Base-by-base conservation (phyloP, 148 eudicot genomes). In the Spergularia marina region DNA sequence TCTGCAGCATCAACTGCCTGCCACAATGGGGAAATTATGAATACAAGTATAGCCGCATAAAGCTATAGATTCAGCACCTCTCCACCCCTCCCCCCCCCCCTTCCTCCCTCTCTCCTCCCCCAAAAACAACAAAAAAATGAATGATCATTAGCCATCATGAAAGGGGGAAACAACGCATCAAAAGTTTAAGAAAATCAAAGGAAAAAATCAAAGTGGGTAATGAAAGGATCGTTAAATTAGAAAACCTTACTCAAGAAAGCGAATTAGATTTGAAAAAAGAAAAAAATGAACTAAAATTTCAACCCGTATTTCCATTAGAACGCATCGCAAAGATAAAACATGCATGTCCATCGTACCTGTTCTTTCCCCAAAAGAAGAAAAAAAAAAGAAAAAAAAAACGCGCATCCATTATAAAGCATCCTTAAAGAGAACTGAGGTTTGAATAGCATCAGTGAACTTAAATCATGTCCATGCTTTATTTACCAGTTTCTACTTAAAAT, bases 1-100 rank as follows among this genome's bases (percentile, higher is more conserved):
- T 94, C 98, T 76, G 87, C 64, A 73, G 97, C 98, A 90, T 94
- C 98, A 82, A 94, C 83, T 68, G 98, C 98, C 98, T 94, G 90
- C 56, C 72, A 82, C 44, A 83, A 76, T 51, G 62, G 30, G 11
- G 13, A 61, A 20, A 54, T 30, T 52, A 53, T 57, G 39, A 73
- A 65, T 16, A 71, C 53, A 23, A 14, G 10, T 71, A 10, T 64
- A 80, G 40, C 15, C 10, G 56, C 6, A 69, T 17, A 41, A n/a
- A 79, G n/a, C 39, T 16, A 40, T 25, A 53, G 39, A 79, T 23
- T 52, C 20, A 60, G 10, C 20, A 53, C 53, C 40, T 70, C 17
- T 53, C 20, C 40, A 70, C 41, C 25, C 55, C 12, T 30, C 23
- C 17, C 17, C 67, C 8, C 11, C 36, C 67, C 6, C 7, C 21